Percentiles rank a stretch among this genome's conserved stretches.
Conservation (phyloP, 768 basidiomycete genomes). For the Cubamyces sp. region DNA sequence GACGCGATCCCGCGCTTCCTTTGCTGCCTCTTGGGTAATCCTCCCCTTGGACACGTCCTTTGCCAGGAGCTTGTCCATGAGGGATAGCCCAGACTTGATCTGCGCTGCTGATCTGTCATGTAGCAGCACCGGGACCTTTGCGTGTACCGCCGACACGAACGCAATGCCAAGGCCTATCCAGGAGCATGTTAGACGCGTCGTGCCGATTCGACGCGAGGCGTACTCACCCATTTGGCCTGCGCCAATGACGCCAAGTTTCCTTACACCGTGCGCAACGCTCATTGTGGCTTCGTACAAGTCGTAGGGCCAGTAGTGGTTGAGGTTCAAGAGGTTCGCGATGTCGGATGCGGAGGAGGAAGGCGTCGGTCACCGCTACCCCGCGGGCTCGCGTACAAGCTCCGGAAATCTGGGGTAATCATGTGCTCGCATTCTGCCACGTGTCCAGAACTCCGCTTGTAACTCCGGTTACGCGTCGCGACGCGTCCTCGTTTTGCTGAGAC, state of each 20-base stretch:
- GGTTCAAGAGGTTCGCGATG: background rate
- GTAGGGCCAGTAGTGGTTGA: background rate
- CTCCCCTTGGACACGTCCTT: constrained; percentile 89
- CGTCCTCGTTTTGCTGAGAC: background rate
- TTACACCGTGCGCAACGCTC: constrained; percentile 73
- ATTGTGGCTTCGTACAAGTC: constrained; percentile 33
- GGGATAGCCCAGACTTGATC: constrained; percentile 67
- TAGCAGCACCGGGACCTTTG: constrained; percentile 84
- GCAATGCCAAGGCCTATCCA: constrained; percentile 82
- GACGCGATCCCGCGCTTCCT: constrained; percentile 72
- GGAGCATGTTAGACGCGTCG: background rate
- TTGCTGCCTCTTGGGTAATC: constrained; percentile 67
- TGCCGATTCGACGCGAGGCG: background rate
- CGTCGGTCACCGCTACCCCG: background rate
- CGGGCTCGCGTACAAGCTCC: constrained; percentile 4
- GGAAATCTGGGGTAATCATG: constrained; percentile 12
- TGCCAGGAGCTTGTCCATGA: constrained; percentile 82
- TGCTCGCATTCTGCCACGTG: background rate
- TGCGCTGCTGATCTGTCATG: constrained; percentile 80
- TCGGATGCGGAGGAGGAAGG: background rate
- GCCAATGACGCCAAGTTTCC: constrained; percentile 76
- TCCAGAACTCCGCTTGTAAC: background rate
- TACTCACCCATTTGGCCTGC: constrained; percentile 74
- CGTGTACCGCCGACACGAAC: constrained; percentile 81
- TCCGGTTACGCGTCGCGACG: constrained; percentile 11